Base-by-base conservation (phyloP, 257 asterid species). In the Solanum chaucha region DNA sequence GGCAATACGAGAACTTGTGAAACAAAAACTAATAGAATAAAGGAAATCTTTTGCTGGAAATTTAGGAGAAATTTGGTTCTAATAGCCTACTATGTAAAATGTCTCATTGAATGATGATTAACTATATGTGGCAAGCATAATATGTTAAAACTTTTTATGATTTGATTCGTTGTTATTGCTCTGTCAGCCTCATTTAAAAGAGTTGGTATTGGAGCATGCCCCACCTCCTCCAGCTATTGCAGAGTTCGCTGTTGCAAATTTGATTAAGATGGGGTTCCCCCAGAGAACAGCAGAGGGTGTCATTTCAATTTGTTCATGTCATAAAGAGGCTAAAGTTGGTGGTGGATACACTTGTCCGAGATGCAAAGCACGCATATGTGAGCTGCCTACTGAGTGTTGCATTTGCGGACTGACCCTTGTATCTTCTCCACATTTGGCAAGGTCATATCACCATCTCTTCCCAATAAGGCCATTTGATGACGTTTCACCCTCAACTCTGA, bases 151-250 rank as follows among this genome's bases (percentile, higher is more conserved):
- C 61, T 13, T 77, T 41, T 40, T 77, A 11, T 34, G 1, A 30
- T 86, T 55, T 73, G 87, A 74, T 80, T 26, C 13, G 19, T 64
- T 55, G 78, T 58, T 89, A 82, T 84, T 89, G 86, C 84, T 61
- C 34, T 90, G 83, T 84, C 93, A 97, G 99, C 35, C 88, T 86
- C 99, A 96, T 92, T 91, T 97, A 83, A 95, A 93, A 92, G 99
- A 97, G 88, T 87, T 96, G 88, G 92, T 96, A 51, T 88, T 97
- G 84, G 99, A 97, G 89, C 96, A 95, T 86, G 99, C 99, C 8
- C 99, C 98, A 4, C 99, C 99, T 20, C 98, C 99, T 77, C 99
- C 99, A 13, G 98, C 99, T n/a, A 96, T 97, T 90, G 99, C 98
- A 22, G 99, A 97, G 90, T 96, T 96, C 85, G 98, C 99, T 70